phyloP scores from a whole-genome alignment of 2,329 filamentous ascomycete species.

The Microcyclospora tardicrescens region DNA sequence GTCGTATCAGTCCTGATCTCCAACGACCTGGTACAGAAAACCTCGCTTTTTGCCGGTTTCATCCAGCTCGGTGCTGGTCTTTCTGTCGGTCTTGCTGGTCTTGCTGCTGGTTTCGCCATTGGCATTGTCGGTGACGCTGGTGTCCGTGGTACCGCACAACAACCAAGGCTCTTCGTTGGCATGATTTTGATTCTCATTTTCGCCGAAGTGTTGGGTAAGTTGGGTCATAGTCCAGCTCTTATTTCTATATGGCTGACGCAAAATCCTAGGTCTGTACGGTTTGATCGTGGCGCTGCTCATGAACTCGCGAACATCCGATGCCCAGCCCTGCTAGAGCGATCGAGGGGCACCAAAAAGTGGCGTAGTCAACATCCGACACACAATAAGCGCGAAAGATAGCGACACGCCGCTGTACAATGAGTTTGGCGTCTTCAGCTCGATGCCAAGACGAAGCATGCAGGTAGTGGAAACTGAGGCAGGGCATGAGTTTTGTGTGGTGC shows the following conservation, averaged over 20 bases:
- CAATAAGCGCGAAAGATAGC: too few species aligned
- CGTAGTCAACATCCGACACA: constrained; percentile 25
- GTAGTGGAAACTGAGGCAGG: too few species aligned
- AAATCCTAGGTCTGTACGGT: constrained; percentile 74
- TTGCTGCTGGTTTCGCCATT: constrained; percentile 35
- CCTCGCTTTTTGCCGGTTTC: constrained; percentile 38
- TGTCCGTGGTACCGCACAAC: constrained; percentile 75
- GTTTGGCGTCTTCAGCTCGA: too few species aligned
- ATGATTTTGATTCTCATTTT: constrained; percentile 99
- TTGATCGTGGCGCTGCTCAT: constrained; percentile 97
- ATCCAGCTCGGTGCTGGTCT: constrained; percentile 42
- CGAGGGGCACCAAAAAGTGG: constrained; percentile 28
- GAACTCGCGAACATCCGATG: constrained; percentile 70
- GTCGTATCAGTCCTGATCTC: constrained; percentile 43
- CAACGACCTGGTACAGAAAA: constrained; percentile 36
- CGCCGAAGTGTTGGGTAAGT: constrained; percentile 90
- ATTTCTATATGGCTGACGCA: background rate
- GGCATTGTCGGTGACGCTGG: constrained; percentile 60
- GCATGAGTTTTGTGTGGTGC: too few species aligned
- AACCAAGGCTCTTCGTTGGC: constrained; percentile 80
- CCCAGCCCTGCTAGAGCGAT: constrained; percentile 47
- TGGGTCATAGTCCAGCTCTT: background rate
- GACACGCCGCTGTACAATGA: too few species aligned
- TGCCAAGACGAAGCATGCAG: too few species aligned
- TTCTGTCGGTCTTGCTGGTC: constrained; percentile 32